Base-by-base conservation (phyloP, 2,329 filamentous ascomycete species). In the Triangularia setosa region DNA sequence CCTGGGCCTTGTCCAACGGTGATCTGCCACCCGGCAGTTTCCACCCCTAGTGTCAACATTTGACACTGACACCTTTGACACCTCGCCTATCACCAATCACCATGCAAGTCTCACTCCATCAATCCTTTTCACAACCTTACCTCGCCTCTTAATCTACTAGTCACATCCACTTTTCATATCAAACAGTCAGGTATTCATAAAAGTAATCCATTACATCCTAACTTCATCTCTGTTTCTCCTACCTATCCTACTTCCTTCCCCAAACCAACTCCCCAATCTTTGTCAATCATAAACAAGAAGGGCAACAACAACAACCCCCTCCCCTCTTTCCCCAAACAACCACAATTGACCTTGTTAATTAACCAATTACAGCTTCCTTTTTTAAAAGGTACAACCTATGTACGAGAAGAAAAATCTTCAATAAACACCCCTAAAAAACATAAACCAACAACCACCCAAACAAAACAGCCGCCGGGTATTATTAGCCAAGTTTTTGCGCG, bases 351-450 rank as follows among this genome's bases (percentile, higher is more conserved):
- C 4, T 28, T 28, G 35, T n/a, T 18, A 4, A 48, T 48, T 48
- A 48, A 48, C 40, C 40, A 48, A 48, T 48, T 48, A 48, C 40
- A 48, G 40, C 18, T 23, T 48, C n/a, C 40, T n/a, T 48, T 48
- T n/a, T 21, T 57, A 48, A 59, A 55, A 62, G 62, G 63, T 65
- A 68, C 63, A 66, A 68, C 24, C n/a, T 65, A 67, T 68, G 61
- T 68, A 68, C 67, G 59, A 67, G 65, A 67, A 68, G 63, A 61
- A 48, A 18, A 64, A 68, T 28, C 28, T 40, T 28, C 52, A 25
- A 56, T 40, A 56, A n/a, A 55, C 7, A 25, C 33, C 40, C 18
- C 3, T 2, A 48, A 48, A 48, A 48, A 23, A 23, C 40, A 48
- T 21, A 21, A 48, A 14, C 33, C 33, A 48, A 27, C 25, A 53